Base-by-base conservation (phyloP, 208 protist species). In the Wallacemonas sp. region DNA sequence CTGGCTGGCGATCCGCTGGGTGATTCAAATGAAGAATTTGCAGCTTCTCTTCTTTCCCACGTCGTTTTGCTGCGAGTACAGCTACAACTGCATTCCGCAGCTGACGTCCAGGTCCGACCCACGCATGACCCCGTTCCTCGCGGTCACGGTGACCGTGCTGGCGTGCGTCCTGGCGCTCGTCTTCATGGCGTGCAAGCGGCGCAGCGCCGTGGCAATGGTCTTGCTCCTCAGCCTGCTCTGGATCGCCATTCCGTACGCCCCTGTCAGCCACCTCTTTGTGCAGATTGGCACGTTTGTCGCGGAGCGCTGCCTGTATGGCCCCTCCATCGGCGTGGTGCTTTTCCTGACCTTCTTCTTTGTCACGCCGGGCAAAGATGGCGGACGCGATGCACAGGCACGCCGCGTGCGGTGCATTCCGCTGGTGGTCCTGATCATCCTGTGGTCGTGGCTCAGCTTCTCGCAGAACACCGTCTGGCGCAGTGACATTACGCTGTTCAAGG, bases 261-360 rank as follows among this genome's bases (percentile, higher is more conserved):
- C 92, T 2, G 86, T 92, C 26, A 91, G 76, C 31, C 85, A 95
- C 69, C 31, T 97, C n/a, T 87, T 97, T 57, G 78, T 96, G 33
- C 52, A 65, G 23, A 76, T 93, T 22, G 90, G 90, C 46, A 96
- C 92, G 16, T 86, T 97, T 49, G 77, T 97, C 20, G 84, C 82
- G 2, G 93, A 97, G 79, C 78, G 93, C 28, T 90, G 89, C 38
- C 77, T 97, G 23, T 97, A 97, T 67, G 61, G 90, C 5, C 90
- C 93, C 0, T 95, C 89, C 12, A 63, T 92, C 44, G 84, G 84
- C 8, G 70, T 68, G 26, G 87, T 78, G 20, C 63, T 76, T 59
- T 44, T 77, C 55, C 70, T 76, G 10, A 59, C 65, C 12, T 25
- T 70, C 16, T 49, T 74, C 26, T 57, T 63, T 14, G 28, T 66